Conservation (phyloP, 805 yeast species). For the Zygosaccharomyces pseudorouxii region DNA sequence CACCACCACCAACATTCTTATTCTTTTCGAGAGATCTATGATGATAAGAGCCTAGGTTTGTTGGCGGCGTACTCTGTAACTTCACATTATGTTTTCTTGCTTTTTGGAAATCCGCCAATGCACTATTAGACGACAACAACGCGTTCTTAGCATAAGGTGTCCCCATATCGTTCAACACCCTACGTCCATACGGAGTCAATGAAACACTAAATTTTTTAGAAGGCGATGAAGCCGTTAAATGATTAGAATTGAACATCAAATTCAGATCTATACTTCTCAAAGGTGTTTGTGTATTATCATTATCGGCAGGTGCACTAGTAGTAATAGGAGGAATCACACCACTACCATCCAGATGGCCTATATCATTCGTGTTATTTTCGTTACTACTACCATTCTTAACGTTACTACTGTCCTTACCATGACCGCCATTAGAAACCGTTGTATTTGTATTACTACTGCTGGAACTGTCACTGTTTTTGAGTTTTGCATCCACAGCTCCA, state of each 20-base stretch:
- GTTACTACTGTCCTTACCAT: constrained; percentile 1
- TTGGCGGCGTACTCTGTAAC: constrained; percentile 16
- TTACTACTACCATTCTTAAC: constrained; percentile 3
- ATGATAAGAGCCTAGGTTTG: constrained; percentile 3
- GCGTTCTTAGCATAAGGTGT: constrained; percentile 28
- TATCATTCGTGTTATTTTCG: background rate
- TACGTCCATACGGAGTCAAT: constrained; percentile 34
- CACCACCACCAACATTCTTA: background rate
- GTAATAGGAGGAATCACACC: background rate
- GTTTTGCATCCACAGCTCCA: background rate
- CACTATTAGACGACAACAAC: constrained; percentile 29
- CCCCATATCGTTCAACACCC: constrained; percentile 30
- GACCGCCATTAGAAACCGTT: background rate
- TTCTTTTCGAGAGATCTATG: constrained; percentile 1
- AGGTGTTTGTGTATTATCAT: constrained; percentile 24
- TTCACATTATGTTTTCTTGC: constrained; percentile 27
- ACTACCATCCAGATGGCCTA: constrained; percentile 8
- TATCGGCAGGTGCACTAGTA: background rate
- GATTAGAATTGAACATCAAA: constrained; percentile 30
- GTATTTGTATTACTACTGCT: constrained; percentile 6
- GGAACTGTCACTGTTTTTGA: constrained; percentile 3
- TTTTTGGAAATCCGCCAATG: constrained; percentile 32
- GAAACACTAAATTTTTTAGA: constrained; percentile 28
- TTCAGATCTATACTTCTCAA: constrained; percentile 32
- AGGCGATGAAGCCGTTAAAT: constrained; percentile 26